Base-by-base conservation (phyloP, 768 basidiomycete species). In the Termitomyces sp. region DNA sequence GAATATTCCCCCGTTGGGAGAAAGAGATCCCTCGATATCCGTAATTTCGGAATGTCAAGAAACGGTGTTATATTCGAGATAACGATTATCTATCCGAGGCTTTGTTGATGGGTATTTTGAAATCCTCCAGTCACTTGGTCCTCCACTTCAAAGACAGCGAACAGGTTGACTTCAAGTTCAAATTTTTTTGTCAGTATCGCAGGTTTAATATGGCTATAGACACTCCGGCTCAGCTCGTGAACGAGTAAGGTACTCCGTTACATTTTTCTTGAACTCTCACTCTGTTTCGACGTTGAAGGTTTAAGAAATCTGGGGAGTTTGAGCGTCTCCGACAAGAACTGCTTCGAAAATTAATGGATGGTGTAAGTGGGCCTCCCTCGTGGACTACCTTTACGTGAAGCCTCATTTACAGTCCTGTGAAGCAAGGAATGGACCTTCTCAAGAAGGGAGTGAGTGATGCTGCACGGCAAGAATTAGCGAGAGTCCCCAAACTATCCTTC, bases 241-340 rank as follows among this genome's bases (percentile, higher is more conserved):
- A 83, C 65, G 86, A 85, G 88, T 86, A 63, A 63, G 76, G 22
- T n/a, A 10, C 43, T 39, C 18, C 20, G 20, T 20, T 10, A 11
- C 20, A 1, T 9, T 7, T 12, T 38, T 6, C 25, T 12, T 27
- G 12, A 23, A 22, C 33, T 41, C 52, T 51, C 40, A 33, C 40
- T 15, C 18, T 25, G 18, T 54, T 31, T 13, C 31, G 23, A 45
- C 33, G 12, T 18, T 18, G 15, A 60, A 90, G 88, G 61, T 90
- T 89, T 73, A 89, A 90, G 69, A 85, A 84, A 62, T 87, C 86
- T 11, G 88, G 88, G 27, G 86, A 90, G 69, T 89, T 89, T 60
- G 88, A 90, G 60, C 81, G 84, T 22, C 65, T 89, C 57, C 78
- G 88, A 46, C 79, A 81, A 47, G 83, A 89, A 67, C 70, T 91